Evolutionary conservation across 2,329 filamentous ascomycete genomes (phyloP).

Genomic region (Dothistroma septosporum): DNA sequence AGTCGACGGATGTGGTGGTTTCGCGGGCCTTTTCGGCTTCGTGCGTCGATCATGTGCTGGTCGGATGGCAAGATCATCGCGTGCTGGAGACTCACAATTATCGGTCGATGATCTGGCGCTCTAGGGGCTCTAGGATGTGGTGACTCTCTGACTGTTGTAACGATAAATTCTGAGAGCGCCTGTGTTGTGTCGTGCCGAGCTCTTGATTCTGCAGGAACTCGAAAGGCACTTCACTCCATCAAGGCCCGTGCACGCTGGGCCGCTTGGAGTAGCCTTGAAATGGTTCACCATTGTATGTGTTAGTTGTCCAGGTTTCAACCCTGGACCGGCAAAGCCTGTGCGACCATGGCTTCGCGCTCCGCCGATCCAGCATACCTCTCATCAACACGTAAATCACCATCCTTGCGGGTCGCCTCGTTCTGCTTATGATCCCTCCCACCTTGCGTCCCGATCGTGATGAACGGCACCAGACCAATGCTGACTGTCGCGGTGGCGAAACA

Average conservation of each 20-base stretch:
- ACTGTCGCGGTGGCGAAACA: constrained; percentile 43
- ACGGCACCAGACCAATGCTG: constrained; percentile 48
- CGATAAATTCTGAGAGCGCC: neutral
- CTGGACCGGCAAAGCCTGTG: neutral
- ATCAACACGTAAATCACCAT: neutral
- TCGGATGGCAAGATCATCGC: neutral
- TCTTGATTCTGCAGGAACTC: neutral
- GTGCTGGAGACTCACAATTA: neutral
- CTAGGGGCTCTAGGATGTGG: neutral
- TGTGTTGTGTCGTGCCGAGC: neutral
- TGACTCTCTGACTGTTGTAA: neutral
- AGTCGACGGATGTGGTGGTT: neutral
- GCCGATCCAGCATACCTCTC: neutral
- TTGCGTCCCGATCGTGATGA: constrained; percentile 53
- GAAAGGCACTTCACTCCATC: neutral
- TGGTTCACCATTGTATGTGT: neutral
- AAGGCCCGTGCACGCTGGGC: neutral
- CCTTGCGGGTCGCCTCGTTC: neutral
- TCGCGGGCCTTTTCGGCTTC: neutral
- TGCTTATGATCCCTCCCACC: constrained; percentile 35
- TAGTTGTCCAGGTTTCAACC: neutral
- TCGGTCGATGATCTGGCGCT: neutral
- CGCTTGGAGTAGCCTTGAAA: neutral
- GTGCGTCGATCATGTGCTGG: neutral
- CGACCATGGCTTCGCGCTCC: constrained; percentile 1